Evolutionary conservation across 2,329 filamentous ascomycete genomes (phyloP), one percentile per base, ranked within the genome.

Genomic region (Fusarium duplospermum): DNA sequence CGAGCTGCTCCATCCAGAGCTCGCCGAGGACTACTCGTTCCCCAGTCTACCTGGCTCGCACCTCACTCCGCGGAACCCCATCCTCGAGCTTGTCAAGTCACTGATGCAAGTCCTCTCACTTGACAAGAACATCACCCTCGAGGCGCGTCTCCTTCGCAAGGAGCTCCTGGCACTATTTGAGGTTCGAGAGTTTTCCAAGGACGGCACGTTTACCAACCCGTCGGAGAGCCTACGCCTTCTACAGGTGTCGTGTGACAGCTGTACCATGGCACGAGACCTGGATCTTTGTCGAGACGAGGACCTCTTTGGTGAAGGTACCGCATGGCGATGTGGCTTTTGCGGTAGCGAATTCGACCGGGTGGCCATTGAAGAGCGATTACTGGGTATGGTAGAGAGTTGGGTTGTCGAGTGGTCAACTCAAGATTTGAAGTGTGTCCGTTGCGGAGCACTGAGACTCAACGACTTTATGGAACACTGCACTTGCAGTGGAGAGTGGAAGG

Each of bases 381-480:
- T 99, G 47, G 89, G 88, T 0, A 89, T 93, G 65, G 92, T 98
- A 20, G 92, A 98, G 82, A 90, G 89, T 24, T 84, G 93, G 80
- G 86, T 94, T 9, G 88, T 94, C 29, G 91, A 93, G 77, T 99
- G 97, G 95, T 88, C 91, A 72, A 94, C 92, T 36, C 96, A 98
- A 84, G 96, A 99, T 82, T 84, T 98, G 67, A 94, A 94, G 83
- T 99, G 96, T 75, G 81, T 79, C 33, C 87, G 89, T 68, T 93
- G 91, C 81, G 90, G 89, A 35, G 94, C 94, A 76, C 83, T 98
- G 42, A 87, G 94, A 80, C 88, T 94, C 45, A 98, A 98, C 81
- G 96, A 98, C 79, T 97, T 98, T 78, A 95, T 96, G 91, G 96
- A 98, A 82, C 95, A 98, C 83, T 99, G 97, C 83, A 93, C 92